phyloP scores from a whole-genome alignment of 2,329 filamentous ascomycete genomes.

The Stagonosporopsis cucurbitacearum region DNA sequence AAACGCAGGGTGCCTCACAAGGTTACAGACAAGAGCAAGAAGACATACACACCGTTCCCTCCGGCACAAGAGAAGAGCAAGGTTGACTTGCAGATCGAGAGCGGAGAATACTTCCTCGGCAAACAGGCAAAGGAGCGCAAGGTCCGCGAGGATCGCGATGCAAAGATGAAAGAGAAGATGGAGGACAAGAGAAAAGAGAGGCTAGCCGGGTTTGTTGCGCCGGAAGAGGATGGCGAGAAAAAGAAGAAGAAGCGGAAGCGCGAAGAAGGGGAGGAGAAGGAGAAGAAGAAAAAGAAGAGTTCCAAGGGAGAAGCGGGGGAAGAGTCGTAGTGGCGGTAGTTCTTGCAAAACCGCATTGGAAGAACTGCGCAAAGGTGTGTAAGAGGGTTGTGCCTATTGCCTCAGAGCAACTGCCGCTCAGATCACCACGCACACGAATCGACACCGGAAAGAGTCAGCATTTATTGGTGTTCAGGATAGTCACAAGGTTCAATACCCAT shows the following conservation, averaged over 20 bases:
- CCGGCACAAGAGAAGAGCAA: constrained; percentile 98
- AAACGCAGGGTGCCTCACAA: constrained; percentile 82
- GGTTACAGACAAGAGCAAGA: constrained; percentile 92
- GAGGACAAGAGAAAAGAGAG: constrained; percentile 86
- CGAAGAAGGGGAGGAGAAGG: constrained; percentile 54
- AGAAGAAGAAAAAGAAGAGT: constrained; percentile 48
- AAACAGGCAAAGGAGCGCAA: constrained; percentile 91
- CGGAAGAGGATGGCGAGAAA: constrained; percentile 71
- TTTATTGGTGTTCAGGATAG: constrained; percentile 35
- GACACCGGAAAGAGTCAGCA: constrained; percentile 20
- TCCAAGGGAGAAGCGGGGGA: constrained; percentile 37
- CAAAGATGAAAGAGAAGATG: constrained; percentile 86
- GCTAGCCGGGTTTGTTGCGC: constrained; percentile 84
- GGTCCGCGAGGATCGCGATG: constrained; percentile 77
- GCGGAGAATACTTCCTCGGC: constrained; percentile 92
- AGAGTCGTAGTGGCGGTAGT: constrained; percentile 7
- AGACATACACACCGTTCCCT: constrained; percentile 95
- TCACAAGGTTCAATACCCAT: constrained; percentile 30
- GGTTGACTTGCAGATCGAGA: constrained; percentile 96
- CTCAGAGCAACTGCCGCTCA: neutral
- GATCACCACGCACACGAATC: neutral
- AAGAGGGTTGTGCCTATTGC: neutral
- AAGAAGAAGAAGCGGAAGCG: constrained; percentile 55
- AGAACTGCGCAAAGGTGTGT: neutral
- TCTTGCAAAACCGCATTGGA: neutral